Base-by-base conservation (phyloP, 2,329 filamentous ascomycete species). In the Cladosporium sp. region DNA sequence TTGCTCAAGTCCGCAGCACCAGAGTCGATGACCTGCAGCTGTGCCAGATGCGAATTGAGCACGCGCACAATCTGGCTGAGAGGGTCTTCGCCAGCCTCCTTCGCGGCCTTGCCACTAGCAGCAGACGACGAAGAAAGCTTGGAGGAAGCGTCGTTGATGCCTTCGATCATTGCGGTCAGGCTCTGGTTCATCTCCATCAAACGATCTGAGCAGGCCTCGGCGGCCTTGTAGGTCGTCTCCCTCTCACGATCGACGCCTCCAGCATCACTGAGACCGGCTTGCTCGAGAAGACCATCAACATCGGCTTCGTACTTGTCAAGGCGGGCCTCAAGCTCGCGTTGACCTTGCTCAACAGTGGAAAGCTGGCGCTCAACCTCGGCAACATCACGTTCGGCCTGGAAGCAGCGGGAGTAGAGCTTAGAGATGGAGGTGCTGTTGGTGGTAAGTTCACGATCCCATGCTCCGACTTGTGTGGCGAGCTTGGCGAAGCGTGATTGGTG, bases 401-500 rank as follows among this genome's bases (percentile, higher is more conserved):
- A 92, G 0, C 94, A 96, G 72, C 89, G 90, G 12, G 91, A 84
- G 71, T 96, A 97, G 3, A 99, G 81, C 74, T 93, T 92, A 73
- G 93, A 90, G 61, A 99, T 96, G 79, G 96, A 96, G 70, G 93
- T 90, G 59, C 89, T 90, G 69, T 99, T 99, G 66, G 95, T 90
- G 3, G 97, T 92, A 14, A 99, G 81, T 72, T 92, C 85, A 59
- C 91, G 86, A 73, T 99, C 94, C 95, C 95, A 99, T 45, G 84
- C 82, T 12, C 92, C 89, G 14, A 97, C 90, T 64, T 92, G 88
- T 61, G 87, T 84, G 4, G 95, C 93, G 73, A 97, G 92, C 36
- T 88, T 84, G 72, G 95, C 92, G 78, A 97, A 99, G 60, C 96
- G 91, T 73, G 96, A 96, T 70, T 97, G 93, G 71, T 99, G 97